Evolutionary conservation across 2,329 filamentous ascomycete species (phyloP).

Genomic region (Lomentospora prolificans): DNA sequence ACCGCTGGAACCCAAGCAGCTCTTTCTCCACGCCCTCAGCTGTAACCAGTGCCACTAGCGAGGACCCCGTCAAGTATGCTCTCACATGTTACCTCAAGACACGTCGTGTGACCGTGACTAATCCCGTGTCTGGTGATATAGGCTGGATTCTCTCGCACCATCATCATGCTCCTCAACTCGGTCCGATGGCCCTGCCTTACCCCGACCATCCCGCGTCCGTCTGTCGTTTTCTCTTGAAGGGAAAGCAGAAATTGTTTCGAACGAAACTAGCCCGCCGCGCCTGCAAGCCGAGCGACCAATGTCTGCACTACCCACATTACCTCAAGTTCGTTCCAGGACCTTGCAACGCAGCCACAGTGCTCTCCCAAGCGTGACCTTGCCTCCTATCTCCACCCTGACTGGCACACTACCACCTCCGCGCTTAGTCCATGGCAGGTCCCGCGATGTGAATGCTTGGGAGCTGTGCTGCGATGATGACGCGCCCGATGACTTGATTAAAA

Average conservation of each 20-base stretch:
- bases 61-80: conserved; percentile 2
- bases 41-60: conserved; percentile 20
- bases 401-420: conserved; percentile 39
- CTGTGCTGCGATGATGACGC: conserved; percentile 76
- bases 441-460: conserved; percentile 84
- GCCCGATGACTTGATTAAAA: conserved; percentile 68
- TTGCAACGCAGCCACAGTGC: conserved; percentile 66
- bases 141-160: conserved; percentile 33
- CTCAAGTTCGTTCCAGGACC: conserved; percentile 37
- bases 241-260: conserved; percentile 74
- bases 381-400: conserved; percentile 43
- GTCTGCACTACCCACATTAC: conserved; percentile 35
- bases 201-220: conserved; percentile 26
- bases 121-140: conserved; percentile 14
- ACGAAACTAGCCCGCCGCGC: conserved; percentile 60
- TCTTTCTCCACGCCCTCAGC: conserved; percentile 41
- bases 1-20: conserved; percentile 44
- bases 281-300: conserved; percentile 37
- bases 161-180: conserved; percentile 31
- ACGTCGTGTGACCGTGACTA: conserved; percentile 1
- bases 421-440: conserved; percentile 62
- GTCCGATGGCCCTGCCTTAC: conserved; percentile 23
- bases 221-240: conserved; percentile 81
- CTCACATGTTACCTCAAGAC: not conserved
- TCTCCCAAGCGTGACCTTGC: conserved; percentile 46